A percentile compares a stretch with the other conserved stretches of the same genome.
Evolutionary conservation across 2,329 filamentous ascomycete genomes (phyloP).

Genomic region (Cladosporium phlei): DNA sequence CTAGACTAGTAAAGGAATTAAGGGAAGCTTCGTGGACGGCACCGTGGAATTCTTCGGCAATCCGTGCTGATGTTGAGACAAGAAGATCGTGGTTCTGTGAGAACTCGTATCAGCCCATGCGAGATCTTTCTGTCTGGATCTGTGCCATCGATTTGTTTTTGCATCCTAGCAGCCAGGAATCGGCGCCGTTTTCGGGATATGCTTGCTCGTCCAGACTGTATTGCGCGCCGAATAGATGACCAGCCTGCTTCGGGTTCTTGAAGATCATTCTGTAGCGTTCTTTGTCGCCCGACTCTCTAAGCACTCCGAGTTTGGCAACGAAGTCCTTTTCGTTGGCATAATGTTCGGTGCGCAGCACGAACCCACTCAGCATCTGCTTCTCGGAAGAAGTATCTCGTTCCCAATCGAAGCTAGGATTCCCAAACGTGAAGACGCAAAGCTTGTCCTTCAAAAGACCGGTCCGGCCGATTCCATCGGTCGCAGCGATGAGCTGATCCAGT

Average conservation of each 20-base stretch:
- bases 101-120: too few species aligned
- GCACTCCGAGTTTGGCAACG: neutral
- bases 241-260: neutral
- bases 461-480: too few species aligned
- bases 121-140: too few species aligned
- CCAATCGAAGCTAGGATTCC: constrained; percentile 1
- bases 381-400: neutral
- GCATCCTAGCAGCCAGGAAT: too few species aligned
- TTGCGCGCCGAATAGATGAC: constrained; percentile 1
- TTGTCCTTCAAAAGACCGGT: neutral
- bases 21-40: too few species aligned
- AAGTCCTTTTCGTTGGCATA: neutral
- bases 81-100: too few species aligned
- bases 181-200: neutral
- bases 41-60: too few species aligned
- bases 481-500: too few species aligned
- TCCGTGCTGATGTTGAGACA: too few species aligned
- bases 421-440: neutral
- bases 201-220: neutral
- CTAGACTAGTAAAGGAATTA: too few species aligned
- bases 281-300: neutral
- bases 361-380: neutral
- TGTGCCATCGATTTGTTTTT: too few species aligned
- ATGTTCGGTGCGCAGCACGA: neutral
- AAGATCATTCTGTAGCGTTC: neutral